Base-by-base conservation (phyloP, 345 rosid species). In the Aquilaria sinensis region DNA sequence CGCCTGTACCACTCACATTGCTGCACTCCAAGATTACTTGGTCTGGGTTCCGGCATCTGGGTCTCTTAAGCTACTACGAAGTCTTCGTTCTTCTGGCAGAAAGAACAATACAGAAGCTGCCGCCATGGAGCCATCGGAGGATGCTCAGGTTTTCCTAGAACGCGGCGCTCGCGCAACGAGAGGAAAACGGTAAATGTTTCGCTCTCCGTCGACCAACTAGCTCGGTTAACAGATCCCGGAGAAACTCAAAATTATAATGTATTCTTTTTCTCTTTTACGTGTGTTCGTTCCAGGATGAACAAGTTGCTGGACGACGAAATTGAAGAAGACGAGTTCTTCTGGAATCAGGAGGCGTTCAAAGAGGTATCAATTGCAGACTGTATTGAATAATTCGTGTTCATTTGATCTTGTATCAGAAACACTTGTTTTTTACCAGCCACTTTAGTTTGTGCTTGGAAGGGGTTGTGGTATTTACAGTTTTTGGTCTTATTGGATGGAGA, bases 311-410 rank as follows among this genome's bases (percentile, higher is more conserved):
- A 90, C 57, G 96, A 90, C 5, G 98, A 93, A 71, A 31, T 64
- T 41, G 96, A 90, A 76, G 94, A 90, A 58, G 98, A 93, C 53
- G 98, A 93, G 67, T 51, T 61, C 73, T 93, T 93, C 70, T 93
- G 98, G 98, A 93, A 79, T 67, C 98, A 93, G 74, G 97, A 90
- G 31, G 96, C 96, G 67, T 96, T 93, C 31, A 87, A 84, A 80
- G 98, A 89, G 82, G 96, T 90, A 30, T 0, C 43, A 37, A 5
- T 37, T 37, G 43, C 5, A 37, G 43, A 37, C 7, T 65, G 47
- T 3, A 14, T 33, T 56, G 6, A 34, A 11, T 37, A 15, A 30
- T 59, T 14, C 51, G 8, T 57, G 10, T 50, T 13, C 29, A 51
- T 66, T 31, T 4, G 41, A 11, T 58, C 59, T 48, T 49, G 55